Evolutionary conservation across 441 rosid genomes (phyloP).

Genomic region (Erodium chrysanthum): DNA sequence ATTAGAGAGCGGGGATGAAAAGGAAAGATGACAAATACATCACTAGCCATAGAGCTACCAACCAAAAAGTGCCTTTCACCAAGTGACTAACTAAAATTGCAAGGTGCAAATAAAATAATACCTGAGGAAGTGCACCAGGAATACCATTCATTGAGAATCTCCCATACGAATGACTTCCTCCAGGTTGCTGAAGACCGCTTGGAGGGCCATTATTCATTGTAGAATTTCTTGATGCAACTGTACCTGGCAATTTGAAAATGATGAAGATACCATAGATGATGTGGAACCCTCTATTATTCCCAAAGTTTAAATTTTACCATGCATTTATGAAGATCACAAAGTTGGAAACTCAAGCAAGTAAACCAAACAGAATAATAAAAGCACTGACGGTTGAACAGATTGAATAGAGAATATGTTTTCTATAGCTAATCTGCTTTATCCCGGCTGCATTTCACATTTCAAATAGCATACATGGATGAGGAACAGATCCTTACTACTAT

Average conservation of each 20-base stretch:
- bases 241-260: not conserved
- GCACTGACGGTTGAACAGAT: not conserved
- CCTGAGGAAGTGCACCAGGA: slow-evolving; percentile 10
- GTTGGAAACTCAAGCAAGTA: not conserved
- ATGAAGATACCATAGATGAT: no score
- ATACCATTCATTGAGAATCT: slow-evolving; percentile 7
- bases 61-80: no score
- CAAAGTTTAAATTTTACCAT: not conserved
- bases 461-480: not conserved
- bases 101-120: not conserved
- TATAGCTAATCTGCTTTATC: not conserved
- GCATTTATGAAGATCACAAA: slow-evolving; percentile 5
- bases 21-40: not conserved
- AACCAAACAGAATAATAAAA: not conserved
- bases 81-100: not conserved
- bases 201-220: slow-evolving; percentile 9
- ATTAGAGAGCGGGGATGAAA: not conserved
- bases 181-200: slow-evolving; percentile 8
- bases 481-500: not conserved
- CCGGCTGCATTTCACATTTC: not conserved
- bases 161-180: slow-evolving; percentile 5
- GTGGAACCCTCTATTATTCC: not conserved
- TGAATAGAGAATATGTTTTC: not conserved
- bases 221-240: slow-evolving; percentile 1
- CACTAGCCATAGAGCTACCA: not conserved